A percentile compares a stretch with the other conserved stretches of the same genome.
These are phyloP conservation scores for Aureobasidium melanogenum DNA, from an alignment of 2,329 filamentous ascomycete genomes.

Conservation along the genomic window DNA sequence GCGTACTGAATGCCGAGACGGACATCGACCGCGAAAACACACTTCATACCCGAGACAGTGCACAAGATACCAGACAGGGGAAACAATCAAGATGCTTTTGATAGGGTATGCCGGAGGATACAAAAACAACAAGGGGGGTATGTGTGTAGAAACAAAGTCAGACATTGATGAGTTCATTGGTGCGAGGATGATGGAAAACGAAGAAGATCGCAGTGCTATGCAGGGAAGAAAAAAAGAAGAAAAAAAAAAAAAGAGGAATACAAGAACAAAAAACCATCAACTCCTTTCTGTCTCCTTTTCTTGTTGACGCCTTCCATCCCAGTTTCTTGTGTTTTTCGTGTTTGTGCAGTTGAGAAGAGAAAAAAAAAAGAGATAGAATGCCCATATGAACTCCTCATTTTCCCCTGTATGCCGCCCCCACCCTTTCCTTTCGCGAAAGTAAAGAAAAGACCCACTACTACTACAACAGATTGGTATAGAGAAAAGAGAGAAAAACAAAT, in stretches of 20 bases:
- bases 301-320: neutral
- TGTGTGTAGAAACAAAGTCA: neutral
- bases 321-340: neutral
- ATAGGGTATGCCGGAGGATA: neutral
- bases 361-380: neutral
- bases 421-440: conserved; percentile 7
- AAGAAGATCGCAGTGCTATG: conserved; percentile 6
- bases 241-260: neutral
- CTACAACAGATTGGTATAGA: conserved; percentile 7
- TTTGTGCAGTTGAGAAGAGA: neutral
- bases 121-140: neutral
- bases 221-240: neutral
- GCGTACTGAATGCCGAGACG: neutral
- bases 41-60: neutral
- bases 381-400: neutral
- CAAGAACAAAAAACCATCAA: neutral
- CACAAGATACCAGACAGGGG: neutral
- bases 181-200: neutral
- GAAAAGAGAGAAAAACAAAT: neutral
- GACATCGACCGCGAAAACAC: neutral
- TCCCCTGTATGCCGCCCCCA: neutral
- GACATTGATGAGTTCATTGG: neutral
- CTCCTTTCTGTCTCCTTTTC: neutral
- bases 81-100: neutral
- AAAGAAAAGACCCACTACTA: neutral